Evolutionary conservation across 768 basidiomycete genomes (phyloP), one percentile per base, ranked within the genome.

Genomic region (Trametes punicea): DNA sequence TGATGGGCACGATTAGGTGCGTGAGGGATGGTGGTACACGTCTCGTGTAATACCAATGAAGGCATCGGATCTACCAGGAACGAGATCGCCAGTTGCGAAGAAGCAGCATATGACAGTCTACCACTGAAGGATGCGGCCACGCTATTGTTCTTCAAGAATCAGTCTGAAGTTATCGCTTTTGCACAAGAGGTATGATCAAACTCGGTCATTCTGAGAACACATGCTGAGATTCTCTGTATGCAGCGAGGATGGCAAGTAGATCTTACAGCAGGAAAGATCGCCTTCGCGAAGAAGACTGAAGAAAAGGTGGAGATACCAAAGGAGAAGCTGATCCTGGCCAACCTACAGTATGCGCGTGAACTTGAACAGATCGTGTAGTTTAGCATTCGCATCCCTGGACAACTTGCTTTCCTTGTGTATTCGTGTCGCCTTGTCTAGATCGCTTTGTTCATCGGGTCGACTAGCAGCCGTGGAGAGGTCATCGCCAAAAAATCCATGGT

Each of bases 41-140:
- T 27, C 36, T 6, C 33, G 23, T 50, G 29, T 7, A 6, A 25
- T 45, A 26, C 42, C 46, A 9, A 53, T 21, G 6, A 10, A n/a
- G 4, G 6, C 20, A 1, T 18, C n/a, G n/a, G 2, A 8, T 42
- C 33, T 13, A 25, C 6, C 44, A 98, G 96, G 64, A 93, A 90
- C 65, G 96, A 99, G 75, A 99, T 99, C 64, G 96, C 96, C 13
- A 90, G 91, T 64, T 98, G 95, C 65, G 92, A 97, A 70, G 94
- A 98, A 71, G 78, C 87, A 16, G 95, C 96, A 4, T 99, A 99
- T 61, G 85, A 90, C 61, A 93, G 88, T 57, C 76, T 99, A 34
- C 94, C 95, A 0, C 68, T 98, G 49, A 86, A 88, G 63, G 94
- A 97, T 62, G 96, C 95, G 1, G 84, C 88, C 1, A 90, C 90